A percentile compares a stretch with the other conserved stretches of the same genome.
Evolutionary conservation across 2,329 filamentous ascomycete species (phyloP).

Genomic region (Phoma sp.): DNA sequence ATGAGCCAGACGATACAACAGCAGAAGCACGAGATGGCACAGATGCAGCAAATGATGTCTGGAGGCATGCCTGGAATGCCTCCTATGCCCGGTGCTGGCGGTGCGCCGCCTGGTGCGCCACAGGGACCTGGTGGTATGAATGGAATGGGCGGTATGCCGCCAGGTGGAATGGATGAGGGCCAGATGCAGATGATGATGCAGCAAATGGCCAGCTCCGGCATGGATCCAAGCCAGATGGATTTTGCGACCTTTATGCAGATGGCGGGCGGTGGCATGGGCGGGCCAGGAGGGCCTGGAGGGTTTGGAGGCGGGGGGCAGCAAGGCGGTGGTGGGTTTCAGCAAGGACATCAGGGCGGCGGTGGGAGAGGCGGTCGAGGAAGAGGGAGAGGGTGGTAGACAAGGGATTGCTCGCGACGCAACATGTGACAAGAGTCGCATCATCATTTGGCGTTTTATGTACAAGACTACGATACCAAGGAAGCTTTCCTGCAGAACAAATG

Average conservation of each 20-base stretch:
- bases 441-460: constrained; percentile 27
- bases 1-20: constrained; percentile 78
- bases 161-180: constrained; percentile 54
- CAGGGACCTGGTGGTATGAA: constrained; percentile 36
- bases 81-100: constrained; percentile 29
- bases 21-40: constrained; percentile 74
- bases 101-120: constrained; percentile 33
- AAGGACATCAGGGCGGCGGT: constrained; percentile 39
- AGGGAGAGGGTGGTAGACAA: constrained; percentile 31
- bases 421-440: neutral
- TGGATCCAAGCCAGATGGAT: constrained; percentile 45
- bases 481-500: constrained; percentile 11
- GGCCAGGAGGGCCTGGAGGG: constrained; percentile 22
- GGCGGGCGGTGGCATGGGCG: constrained; percentile 41
- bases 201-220: constrained; percentile 58
- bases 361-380: constrained; percentile 32
- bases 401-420: neutral
- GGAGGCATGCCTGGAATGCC: constrained; percentile 38
- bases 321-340: constrained; percentile 36
- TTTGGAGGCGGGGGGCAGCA: constrained; percentile 31
- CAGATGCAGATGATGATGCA: constrained; percentile 68
- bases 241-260: constrained; percentile 45
- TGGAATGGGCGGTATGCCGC: constrained; percentile 38
- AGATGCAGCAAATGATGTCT: constrained; percentile 66
- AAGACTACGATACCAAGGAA: constrained; percentile 25